Base-by-base conservation (phyloP, 2,329 filamentous ascomycete genomes). In the Aureobasidium sp. region DNA sequence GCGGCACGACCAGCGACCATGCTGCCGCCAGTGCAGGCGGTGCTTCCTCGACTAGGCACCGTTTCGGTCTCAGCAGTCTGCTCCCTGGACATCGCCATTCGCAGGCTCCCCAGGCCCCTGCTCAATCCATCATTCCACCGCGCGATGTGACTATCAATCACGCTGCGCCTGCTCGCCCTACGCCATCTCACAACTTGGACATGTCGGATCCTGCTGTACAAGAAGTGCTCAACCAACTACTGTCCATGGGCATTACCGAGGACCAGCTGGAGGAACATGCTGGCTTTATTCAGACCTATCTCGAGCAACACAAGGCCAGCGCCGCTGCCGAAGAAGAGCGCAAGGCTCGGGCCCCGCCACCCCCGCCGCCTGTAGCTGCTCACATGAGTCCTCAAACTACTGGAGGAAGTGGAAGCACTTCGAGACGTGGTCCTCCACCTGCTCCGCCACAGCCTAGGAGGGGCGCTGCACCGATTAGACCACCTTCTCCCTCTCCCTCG, bases 211-310 rank as follows among this genome's bases (percentile, higher is more conserved):
- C 85, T 1, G 81, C 81, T 60, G 85, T 82, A 75, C 82, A 85
- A 70, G 79, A 80, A 11, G 76, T 88, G 20, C 71, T 88, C 64
- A 80, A 84, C 63, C 84, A 88, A 68, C 72, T 88, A 60, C 69
- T 82, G 66, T 76, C 78, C 22, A 86, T 87, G 83, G 86, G 86
- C 45, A 87, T 88, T 59, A 87, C 84, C 1, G 83, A 86, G 68
- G 85, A 87, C 67, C 82, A 87, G 72, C 86, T 88, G 62, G 82
- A 82, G 63, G 81, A 87, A 66, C 86, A 88, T 70, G 81, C 83
- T 2, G 85, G 86, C 61, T 88, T 88, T 68, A 88, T 88, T 72
- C 86, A 85, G 74, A 76, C 80, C 62, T 88, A 87, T 68, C 84
- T 87, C 65, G 83, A 85, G 69, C 82, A 87, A 69, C 82, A 84